phyloP scores from a whole-genome alignment of 768 basidiomycete species.

The Russula ochroleuca region DNA sequence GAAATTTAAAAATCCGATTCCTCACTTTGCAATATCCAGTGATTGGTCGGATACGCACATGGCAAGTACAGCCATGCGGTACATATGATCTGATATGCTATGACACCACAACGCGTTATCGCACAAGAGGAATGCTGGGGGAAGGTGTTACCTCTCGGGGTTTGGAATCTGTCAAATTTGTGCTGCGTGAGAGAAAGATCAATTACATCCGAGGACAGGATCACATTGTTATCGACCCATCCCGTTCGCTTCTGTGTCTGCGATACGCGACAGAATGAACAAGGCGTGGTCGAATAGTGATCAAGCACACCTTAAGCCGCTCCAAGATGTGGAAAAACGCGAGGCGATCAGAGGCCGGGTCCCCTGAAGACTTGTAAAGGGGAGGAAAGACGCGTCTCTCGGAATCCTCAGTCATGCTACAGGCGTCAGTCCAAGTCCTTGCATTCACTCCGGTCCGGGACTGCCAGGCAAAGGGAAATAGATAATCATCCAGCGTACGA shows the following conservation, averaged over 20 bases:
- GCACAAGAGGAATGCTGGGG: not conserved
- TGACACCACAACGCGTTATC: not conserved
- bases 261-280: not conserved
- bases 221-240: slow-evolving; percentile 82
- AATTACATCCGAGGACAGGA: not conserved
- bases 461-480: not conserved
- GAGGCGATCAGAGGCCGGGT: slow-evolving; percentile 61
- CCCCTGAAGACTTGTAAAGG: slow-evolving; percentile 50
- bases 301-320: slow-evolving; percentile 64
- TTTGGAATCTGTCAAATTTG: slow-evolving; percentile 57
- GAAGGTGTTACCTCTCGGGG: slow-evolving; percentile 65
- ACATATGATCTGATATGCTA: slow-evolving; percentile 91
- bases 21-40: slow-evolving; percentile 70
- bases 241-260: slow-evolving; percentile 95
- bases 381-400: slow-evolving; percentile 51
- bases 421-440: not conserved
- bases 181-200: slow-evolving; percentile 12
- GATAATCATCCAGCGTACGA: not conserved
- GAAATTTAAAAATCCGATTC: not conserved
- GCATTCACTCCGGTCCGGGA: not conserved
- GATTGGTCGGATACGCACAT: slow-evolving; percentile 77
- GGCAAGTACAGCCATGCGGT: slow-evolving; percentile 91
- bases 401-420: not conserved
- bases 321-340: slow-evolving; percentile 91
- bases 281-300: not conserved